Evolutionary conservation across 257 asterid species (phyloP).

Genomic region (Gentiana dahurica): DNA sequence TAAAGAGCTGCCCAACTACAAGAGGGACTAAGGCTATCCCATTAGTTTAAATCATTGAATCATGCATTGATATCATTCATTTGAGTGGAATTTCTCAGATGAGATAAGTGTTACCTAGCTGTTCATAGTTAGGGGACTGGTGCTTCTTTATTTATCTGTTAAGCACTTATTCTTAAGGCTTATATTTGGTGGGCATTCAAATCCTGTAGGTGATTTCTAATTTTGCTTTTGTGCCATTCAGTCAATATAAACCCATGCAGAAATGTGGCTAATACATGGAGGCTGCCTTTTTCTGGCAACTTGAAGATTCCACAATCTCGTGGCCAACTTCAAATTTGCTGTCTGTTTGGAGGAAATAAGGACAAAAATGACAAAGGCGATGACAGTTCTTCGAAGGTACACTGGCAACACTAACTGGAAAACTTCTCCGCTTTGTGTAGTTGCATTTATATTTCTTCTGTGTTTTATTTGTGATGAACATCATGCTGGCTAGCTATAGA

Average conservation of each 20-base stretch:
- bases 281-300: slow-evolving; percentile 10
- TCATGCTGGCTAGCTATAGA: too few relatives aligned
- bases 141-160: background rate
- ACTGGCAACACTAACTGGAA: background rate
- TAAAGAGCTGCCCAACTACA: too few relatives aligned
- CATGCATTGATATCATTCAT: background rate
- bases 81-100: background rate
- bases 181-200: too few relatives aligned
- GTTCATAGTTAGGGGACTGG: too few relatives aligned
- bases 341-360: slow-evolving; percentile 79
- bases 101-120: background rate
- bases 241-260: slow-evolving; percentile 8
- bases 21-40: background rate
- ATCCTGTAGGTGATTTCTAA: background rate
- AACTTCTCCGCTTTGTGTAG: too few relatives aligned
- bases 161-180: too few relatives aligned
- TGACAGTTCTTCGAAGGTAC: slow-evolving; percentile 58
- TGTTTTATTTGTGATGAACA: too few relatives aligned
- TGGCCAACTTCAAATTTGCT: slow-evolving; percentile 43
- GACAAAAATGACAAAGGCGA: slow-evolving; percentile 47
- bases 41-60: background rate
- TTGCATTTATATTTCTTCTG: too few relatives aligned
- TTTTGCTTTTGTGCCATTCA: slow-evolving; percentile 6
- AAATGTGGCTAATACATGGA: slow-evolving; percentile 12
- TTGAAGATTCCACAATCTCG: slow-evolving; percentile 11